These are phyloP conservation scores for Blastocystis sp. DNA, from an alignment of 352 stramenopile species.

Conservation along the genomic window DNA sequence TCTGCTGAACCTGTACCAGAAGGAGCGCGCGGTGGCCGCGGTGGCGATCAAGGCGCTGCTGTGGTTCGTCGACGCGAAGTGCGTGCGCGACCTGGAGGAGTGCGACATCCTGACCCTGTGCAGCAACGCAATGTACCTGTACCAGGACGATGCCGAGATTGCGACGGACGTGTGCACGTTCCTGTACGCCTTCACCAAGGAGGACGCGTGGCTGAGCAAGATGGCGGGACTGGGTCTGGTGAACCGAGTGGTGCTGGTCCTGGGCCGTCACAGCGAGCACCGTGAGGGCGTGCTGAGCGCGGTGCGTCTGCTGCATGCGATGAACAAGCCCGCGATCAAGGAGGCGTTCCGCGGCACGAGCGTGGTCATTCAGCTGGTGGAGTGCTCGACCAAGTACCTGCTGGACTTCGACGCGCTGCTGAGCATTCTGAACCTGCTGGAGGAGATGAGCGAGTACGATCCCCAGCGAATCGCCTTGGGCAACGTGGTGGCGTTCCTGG, in stretches of 20 bases:
- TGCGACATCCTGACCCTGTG: not conserved
- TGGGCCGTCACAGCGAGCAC: slow-evolving; percentile 20
- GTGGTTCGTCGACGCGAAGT: not conserved
- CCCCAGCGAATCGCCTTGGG: not conserved
- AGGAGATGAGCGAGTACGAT: slow-evolving; percentile 58
- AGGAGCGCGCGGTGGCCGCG: not conserved
- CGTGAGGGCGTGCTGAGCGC: slow-evolving; percentile 24
- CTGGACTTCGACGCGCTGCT: slow-evolving; percentile 20
- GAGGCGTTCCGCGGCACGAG: slow-evolving; percentile 1
- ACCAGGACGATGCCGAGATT: not conserved
- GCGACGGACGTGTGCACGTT: slow-evolving; percentile 26
- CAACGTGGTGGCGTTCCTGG: slow-evolving; percentile 31
- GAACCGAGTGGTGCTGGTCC: slow-evolving; percentile 25
- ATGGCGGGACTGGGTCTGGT: slow-evolving; percentile 33
- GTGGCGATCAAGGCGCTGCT: slow-evolving; percentile 13
- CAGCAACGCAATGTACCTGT: not conserved
- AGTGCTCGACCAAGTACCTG: slow-evolving; percentile 56
- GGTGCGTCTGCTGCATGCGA: slow-evolving; percentile 15
- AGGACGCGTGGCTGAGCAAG: slow-evolving; percentile 19
- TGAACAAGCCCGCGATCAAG: not conserved
- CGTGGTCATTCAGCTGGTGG: slow-evolving; percentile 32
- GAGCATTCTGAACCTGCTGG: slow-evolving; percentile 36
- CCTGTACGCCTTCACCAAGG: not conserved
- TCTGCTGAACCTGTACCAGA: slow-evolving; percentile 31
- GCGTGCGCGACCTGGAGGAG: slow-evolving; percentile 15